Conservation (phyloP, 495 filamentous ascomycete genomes). For the Daldinia vernicosa region DNA sequence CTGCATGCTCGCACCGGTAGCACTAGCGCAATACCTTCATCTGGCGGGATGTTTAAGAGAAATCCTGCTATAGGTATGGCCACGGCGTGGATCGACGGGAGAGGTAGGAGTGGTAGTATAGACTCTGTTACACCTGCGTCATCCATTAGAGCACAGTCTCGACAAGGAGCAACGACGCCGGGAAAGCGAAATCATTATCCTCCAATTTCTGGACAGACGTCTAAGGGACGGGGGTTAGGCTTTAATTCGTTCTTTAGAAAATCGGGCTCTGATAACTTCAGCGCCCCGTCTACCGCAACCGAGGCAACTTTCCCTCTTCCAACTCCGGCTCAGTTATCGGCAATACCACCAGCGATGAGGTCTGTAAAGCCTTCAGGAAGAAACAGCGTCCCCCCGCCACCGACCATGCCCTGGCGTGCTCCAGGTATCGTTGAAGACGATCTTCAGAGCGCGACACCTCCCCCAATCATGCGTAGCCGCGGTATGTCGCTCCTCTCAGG, state of each 20-base stretch:
- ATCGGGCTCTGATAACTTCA: conserved; percentile 40
- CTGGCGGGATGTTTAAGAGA: conserved; percentile 43
- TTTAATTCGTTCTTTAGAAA: conserved; percentile 54
- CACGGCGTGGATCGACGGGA: conserved; percentile 28
- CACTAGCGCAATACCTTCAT: conserved; percentile 26
- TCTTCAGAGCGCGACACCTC: conserved; percentile 53
- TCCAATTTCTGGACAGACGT: conserved; percentile 51
- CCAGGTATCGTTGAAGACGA: conserved; percentile 40
- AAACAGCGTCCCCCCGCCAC: conserved; percentile 42
- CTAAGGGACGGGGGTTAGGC: conserved; percentile 46
- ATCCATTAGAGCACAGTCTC: neutral
- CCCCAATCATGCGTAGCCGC: conserved; percentile 56
- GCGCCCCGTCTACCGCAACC: conserved; percentile 46
- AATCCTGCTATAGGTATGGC: conserved; percentile 30
- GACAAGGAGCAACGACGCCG: conserved; percentile 22
- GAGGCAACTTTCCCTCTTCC: conserved; percentile 48
- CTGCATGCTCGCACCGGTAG: conserved; percentile 51
- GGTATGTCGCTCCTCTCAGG: conserved; percentile 30
- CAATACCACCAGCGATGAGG: conserved; percentile 8
- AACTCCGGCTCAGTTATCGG: conserved; percentile 25
- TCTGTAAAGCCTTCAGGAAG: conserved; percentile 28
- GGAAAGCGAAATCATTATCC: conserved; percentile 58
- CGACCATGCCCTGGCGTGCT: conserved; percentile 41
- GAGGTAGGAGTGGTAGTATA: conserved; percentile 53
- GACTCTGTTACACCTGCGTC: conserved; percentile 34